phyloP scores from a whole-genome alignment of 495 filamentous ascomycete genomes.

The Neurospora sp. region DNA sequence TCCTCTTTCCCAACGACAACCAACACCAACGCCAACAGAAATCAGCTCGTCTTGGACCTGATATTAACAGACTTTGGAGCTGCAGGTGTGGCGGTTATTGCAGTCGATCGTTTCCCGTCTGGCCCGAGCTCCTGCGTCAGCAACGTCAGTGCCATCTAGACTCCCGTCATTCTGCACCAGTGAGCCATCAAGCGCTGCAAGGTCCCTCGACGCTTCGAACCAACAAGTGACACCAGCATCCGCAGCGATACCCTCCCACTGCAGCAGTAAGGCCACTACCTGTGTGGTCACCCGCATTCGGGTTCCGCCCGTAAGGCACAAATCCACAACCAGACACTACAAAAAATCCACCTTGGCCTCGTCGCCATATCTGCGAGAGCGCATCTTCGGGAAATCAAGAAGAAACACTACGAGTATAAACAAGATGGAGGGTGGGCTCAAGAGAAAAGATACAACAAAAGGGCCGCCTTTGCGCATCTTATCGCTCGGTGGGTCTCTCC shows the following conservation, averaged over 20 bases:
- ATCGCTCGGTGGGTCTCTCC: constrained; percentile 61
- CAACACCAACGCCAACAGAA: background rate
- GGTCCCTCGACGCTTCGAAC: background rate
- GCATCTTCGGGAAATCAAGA: background rate
- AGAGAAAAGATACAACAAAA: constrained; percentile 85
- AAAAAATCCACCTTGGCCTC: background rate
- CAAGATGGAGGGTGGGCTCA: constrained; percentile 23
- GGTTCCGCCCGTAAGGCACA: background rate
- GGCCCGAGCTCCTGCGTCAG: constrained; percentile 19
- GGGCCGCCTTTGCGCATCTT: constrained; percentile 86
- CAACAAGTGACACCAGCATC: background rate
- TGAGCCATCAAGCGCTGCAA: background rate
- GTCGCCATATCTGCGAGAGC: background rate
- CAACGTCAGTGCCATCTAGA: background rate
- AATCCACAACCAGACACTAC: background rate
- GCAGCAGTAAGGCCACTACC: background rate
- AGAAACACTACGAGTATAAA: background rate
- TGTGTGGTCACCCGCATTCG: background rate
- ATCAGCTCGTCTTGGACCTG: background rate
- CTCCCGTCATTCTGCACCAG: background rate
- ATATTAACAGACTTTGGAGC: background rate
- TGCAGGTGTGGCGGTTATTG: background rate
- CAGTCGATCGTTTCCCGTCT: constrained; percentile 17
- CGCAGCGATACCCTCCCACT: background rate
- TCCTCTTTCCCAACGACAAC: background rate